A percentile compares a stretch with the other conserved stretches of the same genome.
phyloP scores from a whole-genome alignment of 192 early-diverging fungal species.

The Podila horticola region DNA sequence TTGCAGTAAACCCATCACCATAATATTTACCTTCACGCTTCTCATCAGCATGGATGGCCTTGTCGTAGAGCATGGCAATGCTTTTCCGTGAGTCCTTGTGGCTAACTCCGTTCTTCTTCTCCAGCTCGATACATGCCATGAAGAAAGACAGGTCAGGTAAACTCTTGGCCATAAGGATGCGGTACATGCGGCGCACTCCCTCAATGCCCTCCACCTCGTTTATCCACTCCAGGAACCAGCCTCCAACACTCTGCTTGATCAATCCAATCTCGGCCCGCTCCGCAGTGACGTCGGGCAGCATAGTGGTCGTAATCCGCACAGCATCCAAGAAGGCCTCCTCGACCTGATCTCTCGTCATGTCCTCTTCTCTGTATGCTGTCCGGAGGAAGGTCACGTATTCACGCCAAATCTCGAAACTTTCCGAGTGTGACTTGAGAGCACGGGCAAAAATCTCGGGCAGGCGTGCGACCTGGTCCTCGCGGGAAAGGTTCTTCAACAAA shows the following conservation, averaged over 20 bases:
- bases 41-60: constrained; percentile 51
- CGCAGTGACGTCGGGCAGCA: constrained; percentile 60
- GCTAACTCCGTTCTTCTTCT: constrained; percentile 41
- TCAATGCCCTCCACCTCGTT: constrained; percentile 53
- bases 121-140: constrained; percentile 68
- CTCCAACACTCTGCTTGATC: constrained; percentile 63
- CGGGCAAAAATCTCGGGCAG: constrained; percentile 49
- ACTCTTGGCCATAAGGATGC: constrained; percentile 59
- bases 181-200: constrained; percentile 60
- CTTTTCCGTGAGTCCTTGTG: constrained; percentile 25
- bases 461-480: constrained; percentile 32
- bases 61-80: constrained; percentile 53
- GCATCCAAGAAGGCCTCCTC: constrained; percentile 59
- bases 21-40: constrained; percentile 57
- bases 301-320: constrained; percentile 54
- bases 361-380: constrained; percentile 51
- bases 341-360: constrained; percentile 34
- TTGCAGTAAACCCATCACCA: neutral
- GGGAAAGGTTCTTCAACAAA: constrained; percentile 23
- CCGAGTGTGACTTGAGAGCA: constrained; percentile 51
- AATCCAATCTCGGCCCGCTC: constrained; percentile 55
- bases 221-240: constrained; percentile 70
- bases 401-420: constrained; percentile 59
- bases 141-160: constrained; percentile 72
- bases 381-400: constrained; percentile 56